A percentile compares a stretch with the other conserved stretches of the same genome.
phyloP scores from a whole-genome alignment of 2,329 filamentous ascomycete genomes.

The Fusarium dimerum region DNA sequence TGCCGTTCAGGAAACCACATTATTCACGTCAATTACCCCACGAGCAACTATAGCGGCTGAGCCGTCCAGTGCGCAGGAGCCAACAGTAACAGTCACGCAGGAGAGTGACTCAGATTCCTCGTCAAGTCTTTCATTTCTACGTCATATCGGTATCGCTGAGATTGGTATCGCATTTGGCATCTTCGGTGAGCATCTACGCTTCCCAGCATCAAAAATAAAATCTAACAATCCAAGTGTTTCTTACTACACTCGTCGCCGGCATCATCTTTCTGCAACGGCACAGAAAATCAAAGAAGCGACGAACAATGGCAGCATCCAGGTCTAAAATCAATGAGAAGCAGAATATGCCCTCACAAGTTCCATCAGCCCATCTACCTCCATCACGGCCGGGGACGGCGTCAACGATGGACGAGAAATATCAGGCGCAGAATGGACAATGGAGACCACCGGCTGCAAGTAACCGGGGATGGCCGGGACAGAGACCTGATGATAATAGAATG shows the following conservation, averaged over 20 bases:
- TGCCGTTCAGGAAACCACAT: constrained; percentile 22
- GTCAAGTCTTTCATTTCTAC: not conserved
- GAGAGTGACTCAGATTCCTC: constrained; percentile 2
- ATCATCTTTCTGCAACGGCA: constrained; percentile 19
- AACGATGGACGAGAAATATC: not conserved
- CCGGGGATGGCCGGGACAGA: not conserved
- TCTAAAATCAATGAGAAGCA: constrained; percentile 7
- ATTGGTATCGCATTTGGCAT: constrained; percentile 25
- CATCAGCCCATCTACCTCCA: not conserved
- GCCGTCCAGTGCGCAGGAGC: not conserved
- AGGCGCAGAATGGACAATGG: not conserved
- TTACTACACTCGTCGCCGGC: constrained; percentile 11
- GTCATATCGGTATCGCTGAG: constrained; percentile 13
- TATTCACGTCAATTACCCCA: constrained; percentile 25
- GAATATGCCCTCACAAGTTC: not conserved
- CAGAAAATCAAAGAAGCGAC: constrained; percentile 15
- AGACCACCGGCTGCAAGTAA: not conserved
- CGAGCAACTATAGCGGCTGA: constrained; percentile 7
- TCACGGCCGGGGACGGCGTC: not conserved
- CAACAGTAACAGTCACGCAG: constrained; percentile 12
- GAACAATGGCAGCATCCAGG: not conserved
- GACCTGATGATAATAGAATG: not conserved
- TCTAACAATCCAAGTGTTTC: constrained; percentile 4
- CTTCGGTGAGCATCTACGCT: constrained; percentile 5
- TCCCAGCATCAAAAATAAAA: rapidly evolving